Evolutionary conservation across 1,139 yeast species (phyloP), one percentile per base, ranked within the genome.

Genomic region (Diutina pseudorugosa): DNA sequence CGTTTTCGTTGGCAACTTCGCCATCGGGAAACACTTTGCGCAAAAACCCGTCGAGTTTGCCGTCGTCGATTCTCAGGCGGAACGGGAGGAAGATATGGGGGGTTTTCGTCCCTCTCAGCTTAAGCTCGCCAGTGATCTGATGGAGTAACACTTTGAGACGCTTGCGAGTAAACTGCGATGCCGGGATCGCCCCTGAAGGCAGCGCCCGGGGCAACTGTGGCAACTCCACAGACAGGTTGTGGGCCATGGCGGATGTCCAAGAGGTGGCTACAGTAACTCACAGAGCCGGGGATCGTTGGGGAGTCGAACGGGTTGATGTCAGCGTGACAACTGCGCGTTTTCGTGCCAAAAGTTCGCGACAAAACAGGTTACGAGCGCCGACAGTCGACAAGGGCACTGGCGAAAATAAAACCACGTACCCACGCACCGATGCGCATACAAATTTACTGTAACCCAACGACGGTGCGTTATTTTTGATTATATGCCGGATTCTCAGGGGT

Each of bases 21-120:
- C 85, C 85, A 42, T 70, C 61, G 1, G 85, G 83, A 55, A 83
- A 80, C 1, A 83, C 65, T 9, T 67, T 63, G 45, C 73, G 71
- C 42, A 85, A 63, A 52, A 85, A 80, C 30, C 65, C 61, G 53
- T 83, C 75, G 41, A 85, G 67, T 52, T 76, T 77, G 50, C 70
- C 65, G 61, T 83, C 87, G 55, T 77, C 78, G 52, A 82, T 77
- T 57, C 79, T 77, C 1, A 88, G 83, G 53, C 93, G 66, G 65
- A 83, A 85, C 0, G 93, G 91, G 47, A 85, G 70, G 57, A 85
- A 73, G 2, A 85, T 66, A 55, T 82, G 82, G 11, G 89, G 86
- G 0, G 82, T 74, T 59, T 78, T 77, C 4, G 82, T 68, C 1
- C 82, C 83, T 53, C 76, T 68, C 21, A 65, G 66, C 61, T 85